These are phyloP conservation scores for Suillus subaureus DNA, from an alignment of 768 basidiomycete species.

Conservation along the genomic window DNA sequence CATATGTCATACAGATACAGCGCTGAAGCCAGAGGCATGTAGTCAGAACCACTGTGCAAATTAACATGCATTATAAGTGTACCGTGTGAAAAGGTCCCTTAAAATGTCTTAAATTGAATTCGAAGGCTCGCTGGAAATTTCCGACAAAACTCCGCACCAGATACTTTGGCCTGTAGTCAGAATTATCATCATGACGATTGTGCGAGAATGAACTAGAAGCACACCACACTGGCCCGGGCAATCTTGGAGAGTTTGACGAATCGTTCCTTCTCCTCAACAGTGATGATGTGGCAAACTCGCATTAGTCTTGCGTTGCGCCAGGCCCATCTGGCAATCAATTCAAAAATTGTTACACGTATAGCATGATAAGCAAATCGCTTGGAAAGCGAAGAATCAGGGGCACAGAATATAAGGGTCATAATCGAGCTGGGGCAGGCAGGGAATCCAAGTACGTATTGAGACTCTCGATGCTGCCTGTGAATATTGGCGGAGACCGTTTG, in stretches of 20 bases:
- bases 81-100: not conserved
- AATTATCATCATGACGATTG: not conserved
- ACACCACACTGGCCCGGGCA: not conserved
- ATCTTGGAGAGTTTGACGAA: not conserved
- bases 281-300: not conserved
- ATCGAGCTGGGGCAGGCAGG: not conserved
- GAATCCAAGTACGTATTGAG: not conserved
- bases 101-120: conserved; percentile 3
- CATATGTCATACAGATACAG: too few relatives aligned
- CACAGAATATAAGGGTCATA: not conserved
- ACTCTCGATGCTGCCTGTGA: not conserved
- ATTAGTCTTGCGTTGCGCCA: not conserved
- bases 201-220: not conserved
- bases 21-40: too few relatives aligned
- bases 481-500: not conserved
- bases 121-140: not conserved
- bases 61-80: not conserved
- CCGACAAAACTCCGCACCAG: not conserved
- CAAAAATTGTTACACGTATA: not conserved
- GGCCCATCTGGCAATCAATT: not conserved
- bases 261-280: not conserved
- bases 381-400: not conserved
- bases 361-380: not conserved
- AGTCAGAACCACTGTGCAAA: too few relatives aligned
- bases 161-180: not conserved